These are phyloP conservation scores for Camillea tinctor DNA, from an alignment of 2,329 filamentous ascomycete genomes.

Conservation along the genomic window DNA sequence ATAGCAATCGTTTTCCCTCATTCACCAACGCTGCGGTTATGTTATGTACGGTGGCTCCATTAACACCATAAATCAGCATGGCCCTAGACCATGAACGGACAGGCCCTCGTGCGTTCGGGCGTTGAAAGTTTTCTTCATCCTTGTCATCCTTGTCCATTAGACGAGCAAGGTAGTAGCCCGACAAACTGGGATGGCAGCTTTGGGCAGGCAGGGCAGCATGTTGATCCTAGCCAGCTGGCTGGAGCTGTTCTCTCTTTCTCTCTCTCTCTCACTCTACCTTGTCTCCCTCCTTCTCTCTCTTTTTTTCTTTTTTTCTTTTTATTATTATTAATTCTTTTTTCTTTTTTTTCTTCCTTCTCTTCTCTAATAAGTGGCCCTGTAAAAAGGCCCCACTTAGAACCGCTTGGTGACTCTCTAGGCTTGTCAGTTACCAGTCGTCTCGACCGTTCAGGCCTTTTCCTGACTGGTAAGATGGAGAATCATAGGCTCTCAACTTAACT, in stretches of 20 bases:
- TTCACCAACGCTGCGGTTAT: not conserved
- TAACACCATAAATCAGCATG: constrained; percentile 6
- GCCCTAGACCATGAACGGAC: constrained; percentile 4
- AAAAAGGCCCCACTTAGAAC: not conserved
- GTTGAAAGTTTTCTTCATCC: not conserved
- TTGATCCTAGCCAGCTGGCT: not conserved
- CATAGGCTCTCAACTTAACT: not conserved
- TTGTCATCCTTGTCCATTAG: not conserved
- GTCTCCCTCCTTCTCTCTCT: too few species aligned
- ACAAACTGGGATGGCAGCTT: not conserved
- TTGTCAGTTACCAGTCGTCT: not conserved
- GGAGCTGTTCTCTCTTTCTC: not conserved
- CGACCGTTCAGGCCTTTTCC: not conserved
- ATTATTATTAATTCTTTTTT: too few species aligned
- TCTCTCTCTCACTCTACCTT: not conserved
- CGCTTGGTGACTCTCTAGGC: not conserved
- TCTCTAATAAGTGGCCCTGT: not conserved
- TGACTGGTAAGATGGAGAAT: not conserved
- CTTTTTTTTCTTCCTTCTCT: too few species aligned
- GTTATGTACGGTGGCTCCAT: constrained; percentile 2
- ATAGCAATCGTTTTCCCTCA: not conserved
- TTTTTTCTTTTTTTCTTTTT: too few species aligned
- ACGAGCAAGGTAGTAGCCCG: not conserved
- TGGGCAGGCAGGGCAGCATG: not conserved
- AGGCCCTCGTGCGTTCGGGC: not conserved